Conservation (phyloP, 345 rosid genomes). For the Turnera subulata region DNA sequence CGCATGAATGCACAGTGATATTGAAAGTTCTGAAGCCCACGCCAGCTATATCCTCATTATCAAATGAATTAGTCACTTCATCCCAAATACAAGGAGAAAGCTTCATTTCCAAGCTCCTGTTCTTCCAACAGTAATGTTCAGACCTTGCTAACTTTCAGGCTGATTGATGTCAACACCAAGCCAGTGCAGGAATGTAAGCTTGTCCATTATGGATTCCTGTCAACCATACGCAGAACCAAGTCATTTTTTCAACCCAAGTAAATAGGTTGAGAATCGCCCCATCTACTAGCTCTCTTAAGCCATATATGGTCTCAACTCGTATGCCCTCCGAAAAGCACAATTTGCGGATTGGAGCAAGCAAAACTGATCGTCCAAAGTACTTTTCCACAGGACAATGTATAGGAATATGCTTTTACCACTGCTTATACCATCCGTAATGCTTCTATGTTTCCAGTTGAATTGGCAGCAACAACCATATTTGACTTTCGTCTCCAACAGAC, state of each 20-base stretch:
- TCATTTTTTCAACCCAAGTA: not conserved
- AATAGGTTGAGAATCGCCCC: not conserved
- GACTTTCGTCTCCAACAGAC: conserved; percentile 21
- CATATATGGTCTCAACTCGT: not conserved
- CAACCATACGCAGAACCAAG: not conserved
- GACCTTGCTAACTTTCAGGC: not conserved
- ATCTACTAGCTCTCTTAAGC: not conserved
- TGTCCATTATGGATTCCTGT: not conserved
- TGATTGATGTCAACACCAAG: no score
- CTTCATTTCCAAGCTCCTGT: no score
- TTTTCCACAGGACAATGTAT: not conserved
- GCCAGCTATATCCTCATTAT: not conserved
- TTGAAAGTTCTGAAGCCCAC: not conserved
- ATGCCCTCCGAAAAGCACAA: not conserved
- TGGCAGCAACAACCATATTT: conserved; percentile 19
- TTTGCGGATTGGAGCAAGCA: no score
- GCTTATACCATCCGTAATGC: conserved; percentile 11
- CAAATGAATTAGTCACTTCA: not conserved
- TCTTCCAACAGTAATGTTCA: not conserved
- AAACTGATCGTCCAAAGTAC: not conserved
- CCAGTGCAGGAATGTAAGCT: no score
- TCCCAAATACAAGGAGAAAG: no score
- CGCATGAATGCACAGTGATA: not conserved
- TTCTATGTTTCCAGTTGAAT: conserved; percentile 14
- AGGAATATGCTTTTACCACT: not conserved